These are phyloP conservation scores for Quercus dentata DNA, from an alignment of 306 rosid genomes.

Conservation along the genomic window DNA sequence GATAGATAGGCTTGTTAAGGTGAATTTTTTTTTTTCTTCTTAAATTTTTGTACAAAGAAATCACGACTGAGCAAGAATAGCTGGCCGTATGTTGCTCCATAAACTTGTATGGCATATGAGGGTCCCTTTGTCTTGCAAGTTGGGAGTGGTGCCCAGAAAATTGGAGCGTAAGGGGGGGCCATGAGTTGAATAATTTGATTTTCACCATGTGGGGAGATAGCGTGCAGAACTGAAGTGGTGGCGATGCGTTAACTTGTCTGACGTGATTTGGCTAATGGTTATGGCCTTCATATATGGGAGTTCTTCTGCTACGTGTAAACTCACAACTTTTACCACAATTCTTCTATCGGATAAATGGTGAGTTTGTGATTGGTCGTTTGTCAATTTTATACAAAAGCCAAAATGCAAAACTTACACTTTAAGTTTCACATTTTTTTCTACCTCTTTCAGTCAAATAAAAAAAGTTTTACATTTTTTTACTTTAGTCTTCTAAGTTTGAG, in stretches of 20 bases:
- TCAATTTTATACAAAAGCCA: too few species aligned
- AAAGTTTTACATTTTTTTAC: too few species aligned
- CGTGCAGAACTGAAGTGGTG: neutral
- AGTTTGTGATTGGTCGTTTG: too few species aligned
- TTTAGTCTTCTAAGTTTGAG: too few species aligned
- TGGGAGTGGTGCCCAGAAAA: neutral
- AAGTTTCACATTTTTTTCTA: too few species aligned
- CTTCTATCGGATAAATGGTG: too few species aligned
- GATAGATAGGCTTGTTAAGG: too few species aligned
- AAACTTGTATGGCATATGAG: neutral
- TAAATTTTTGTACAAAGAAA: neutral
- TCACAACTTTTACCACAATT: too few species aligned
- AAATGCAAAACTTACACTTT: too few species aligned
- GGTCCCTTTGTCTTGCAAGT: neutral
- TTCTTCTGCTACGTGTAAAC: too few species aligned
- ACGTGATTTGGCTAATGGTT: neutral
- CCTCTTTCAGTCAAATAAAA: too few species aligned
- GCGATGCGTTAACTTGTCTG: neutral
- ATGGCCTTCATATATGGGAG: neutral
- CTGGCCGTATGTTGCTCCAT: neutral
- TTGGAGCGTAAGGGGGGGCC: neutral
- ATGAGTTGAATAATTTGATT: neutral
- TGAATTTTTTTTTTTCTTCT: neutral
- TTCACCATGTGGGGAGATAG: neutral
- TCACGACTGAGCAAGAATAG: neutral